These are phyloP conservation scores for Selaginella tamariscina DNA, from an alignment of 75 land plant species.

Conservation along the genomic window DNA sequence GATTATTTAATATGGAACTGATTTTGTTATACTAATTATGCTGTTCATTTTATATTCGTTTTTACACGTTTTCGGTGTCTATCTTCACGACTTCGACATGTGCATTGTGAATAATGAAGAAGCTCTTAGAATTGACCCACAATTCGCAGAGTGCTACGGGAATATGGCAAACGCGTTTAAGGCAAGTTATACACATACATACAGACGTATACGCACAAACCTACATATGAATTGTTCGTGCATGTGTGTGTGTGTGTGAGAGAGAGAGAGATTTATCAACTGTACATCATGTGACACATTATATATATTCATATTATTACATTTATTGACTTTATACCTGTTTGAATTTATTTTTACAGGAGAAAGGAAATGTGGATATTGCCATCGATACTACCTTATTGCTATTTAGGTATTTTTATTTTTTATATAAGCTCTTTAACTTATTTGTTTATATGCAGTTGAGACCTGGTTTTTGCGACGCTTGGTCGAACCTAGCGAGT, in stretches of 20 bases:
- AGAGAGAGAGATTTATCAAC: too few species aligned
- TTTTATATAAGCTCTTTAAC: not conserved
- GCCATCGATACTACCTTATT: conserved; percentile 66
- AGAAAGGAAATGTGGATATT: conserved; percentile 89
- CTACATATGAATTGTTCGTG: too few species aligned
- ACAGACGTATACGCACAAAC: too few species aligned
- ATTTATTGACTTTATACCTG: not conserved
- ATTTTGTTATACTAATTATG: not conserved
- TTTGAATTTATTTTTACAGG: conserved; percentile 32
- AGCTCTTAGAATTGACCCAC: conserved; percentile 77
- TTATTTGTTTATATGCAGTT: conserved; percentile 31
- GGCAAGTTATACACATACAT: conserved; percentile 35
- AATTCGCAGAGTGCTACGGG: conserved; percentile 96
- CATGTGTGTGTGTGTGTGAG: too few species aligned
- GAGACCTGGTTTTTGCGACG: conserved; percentile 92
- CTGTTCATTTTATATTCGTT: not conserved
- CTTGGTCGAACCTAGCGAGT: conserved; percentile 97
- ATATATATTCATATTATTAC: not conserved
- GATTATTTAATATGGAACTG: not conserved
- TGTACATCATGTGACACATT: too few species aligned
- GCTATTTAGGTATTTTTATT: conserved; percentile 96
- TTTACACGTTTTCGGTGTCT: not conserved
- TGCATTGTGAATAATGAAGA: conserved; percentile 97
- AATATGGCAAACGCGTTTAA: conserved; percentile 99
- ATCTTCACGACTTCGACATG: conserved; percentile 91